phyloP scores from a whole-genome alignment of 2,329 filamentous ascomycete genomes.

The Ascocoryne sarcoides region DNA sequence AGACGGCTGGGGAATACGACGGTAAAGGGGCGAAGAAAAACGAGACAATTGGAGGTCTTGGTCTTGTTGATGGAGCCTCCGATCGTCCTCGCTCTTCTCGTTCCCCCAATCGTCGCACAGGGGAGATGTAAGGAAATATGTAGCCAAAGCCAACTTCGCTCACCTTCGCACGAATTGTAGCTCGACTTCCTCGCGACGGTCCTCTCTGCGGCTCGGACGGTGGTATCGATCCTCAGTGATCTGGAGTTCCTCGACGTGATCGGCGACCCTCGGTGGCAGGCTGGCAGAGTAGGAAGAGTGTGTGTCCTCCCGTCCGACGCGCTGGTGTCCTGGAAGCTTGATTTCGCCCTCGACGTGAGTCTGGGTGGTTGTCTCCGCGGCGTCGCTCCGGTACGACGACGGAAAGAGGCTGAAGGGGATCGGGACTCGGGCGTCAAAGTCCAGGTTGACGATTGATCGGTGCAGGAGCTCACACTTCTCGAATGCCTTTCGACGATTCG shows the following conservation, averaged over 20 bases:
- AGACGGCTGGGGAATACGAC: not conserved
- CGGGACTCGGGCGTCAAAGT: constrained; percentile 99
- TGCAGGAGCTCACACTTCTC: constrained; percentile 58
- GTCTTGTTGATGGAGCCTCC: not conserved
- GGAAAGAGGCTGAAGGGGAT: constrained; percentile 99
- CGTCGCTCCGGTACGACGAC: constrained; percentile 78
- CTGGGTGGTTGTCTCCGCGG: constrained; percentile 51
- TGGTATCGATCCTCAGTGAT: constrained; percentile 64
- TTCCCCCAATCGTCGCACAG: not conserved
- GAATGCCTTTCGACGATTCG: constrained; percentile 52
- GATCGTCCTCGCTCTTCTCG: not conserved
- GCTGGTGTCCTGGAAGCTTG: constrained; percentile 58
- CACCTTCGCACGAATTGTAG: too few species aligned
- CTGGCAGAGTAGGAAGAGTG: constrained; percentile 63
- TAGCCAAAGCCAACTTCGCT: too few species aligned
- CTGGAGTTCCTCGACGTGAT: constrained; percentile 69
- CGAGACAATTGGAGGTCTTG: not conserved
- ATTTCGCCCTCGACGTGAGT: constrained; percentile 86
- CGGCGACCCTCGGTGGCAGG: constrained; percentile 57
- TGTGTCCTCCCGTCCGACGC: constrained; percentile 98
- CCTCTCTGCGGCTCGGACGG: constrained; percentile 56
- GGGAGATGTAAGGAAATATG: constrained; percentile 1
- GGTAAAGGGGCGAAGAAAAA: not conserved
- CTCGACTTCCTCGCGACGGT: constrained; percentile 47
- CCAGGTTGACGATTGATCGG: constrained; percentile 86